phyloP scores from a whole-genome alignment of 73 alveolate genomes.

The Tetrahymena elliotti region DNA sequence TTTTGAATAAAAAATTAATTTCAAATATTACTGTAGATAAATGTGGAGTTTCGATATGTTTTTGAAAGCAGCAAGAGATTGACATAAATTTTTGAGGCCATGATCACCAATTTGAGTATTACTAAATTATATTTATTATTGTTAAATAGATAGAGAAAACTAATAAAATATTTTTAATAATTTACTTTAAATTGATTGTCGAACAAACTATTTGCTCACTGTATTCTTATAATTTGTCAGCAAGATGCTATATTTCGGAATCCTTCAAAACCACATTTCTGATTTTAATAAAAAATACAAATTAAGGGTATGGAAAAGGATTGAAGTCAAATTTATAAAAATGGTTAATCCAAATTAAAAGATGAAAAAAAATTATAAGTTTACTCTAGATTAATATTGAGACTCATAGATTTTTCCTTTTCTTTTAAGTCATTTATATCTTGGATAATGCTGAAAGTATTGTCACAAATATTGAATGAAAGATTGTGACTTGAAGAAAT shows the following conservation, averaged over 20 bases:
- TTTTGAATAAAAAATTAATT: neutral
- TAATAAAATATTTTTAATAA: neutral
- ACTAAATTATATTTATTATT: neutral
- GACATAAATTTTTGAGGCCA: neutral
- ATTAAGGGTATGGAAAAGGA: neutral
- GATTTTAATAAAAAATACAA: neutral
- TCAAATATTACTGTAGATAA: neutral
- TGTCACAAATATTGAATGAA: neutral
- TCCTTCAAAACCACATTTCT: neutral
- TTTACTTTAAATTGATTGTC: neutral
- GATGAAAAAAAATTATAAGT: neutral
- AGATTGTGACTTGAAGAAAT: neutral
- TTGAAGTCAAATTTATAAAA: neutral
- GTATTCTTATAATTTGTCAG: neutral
- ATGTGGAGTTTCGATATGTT: neutral
- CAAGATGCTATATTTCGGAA: neutral
- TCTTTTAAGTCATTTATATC: neutral
- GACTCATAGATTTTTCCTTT: neutral
- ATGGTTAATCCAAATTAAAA: neutral
- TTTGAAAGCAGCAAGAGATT: neutral
- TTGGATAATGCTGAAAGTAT: neutral
- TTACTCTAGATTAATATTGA: neutral
- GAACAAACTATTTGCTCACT: neutral
- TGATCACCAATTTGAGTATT: neutral
- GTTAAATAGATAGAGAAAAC: neutral